Percentiles rank a stretch among this genome's conserved stretches.
Conservation (phyloP, 176 grass and related monocot genomes). For the Rhynchospora tenuis region DNA sequence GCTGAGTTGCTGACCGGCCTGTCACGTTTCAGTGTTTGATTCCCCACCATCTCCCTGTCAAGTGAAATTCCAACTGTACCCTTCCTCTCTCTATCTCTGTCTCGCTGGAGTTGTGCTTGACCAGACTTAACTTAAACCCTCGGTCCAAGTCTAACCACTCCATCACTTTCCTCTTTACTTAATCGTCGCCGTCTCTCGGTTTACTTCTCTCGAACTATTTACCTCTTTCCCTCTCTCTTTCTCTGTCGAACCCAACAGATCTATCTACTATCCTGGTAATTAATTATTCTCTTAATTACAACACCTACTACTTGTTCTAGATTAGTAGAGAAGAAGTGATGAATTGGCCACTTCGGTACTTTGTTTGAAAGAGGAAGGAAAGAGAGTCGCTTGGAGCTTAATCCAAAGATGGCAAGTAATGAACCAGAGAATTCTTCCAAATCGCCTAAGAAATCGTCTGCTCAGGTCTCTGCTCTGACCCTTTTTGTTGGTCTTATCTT, state of each 20-base stretch:
- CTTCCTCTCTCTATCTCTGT: background rate
- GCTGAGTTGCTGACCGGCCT: background rate
- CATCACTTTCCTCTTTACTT: constrained; percentile 24
- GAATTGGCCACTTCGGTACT: background rate
- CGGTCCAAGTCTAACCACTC: constrained; percentile 11
- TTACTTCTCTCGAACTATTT: background rate
- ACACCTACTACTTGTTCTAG: background rate
- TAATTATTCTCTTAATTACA: background rate
- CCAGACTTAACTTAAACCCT: constrained; percentile 27
- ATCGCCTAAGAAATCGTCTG: constrained; percentile 45
- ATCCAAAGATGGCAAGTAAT: constrained; percentile 53
- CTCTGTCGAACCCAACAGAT: background rate
- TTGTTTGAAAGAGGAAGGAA: background rate
- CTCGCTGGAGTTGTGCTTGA: background rate
- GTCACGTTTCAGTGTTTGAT: background rate
- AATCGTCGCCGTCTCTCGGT: constrained; percentile 11
- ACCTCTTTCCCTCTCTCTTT: background rate
- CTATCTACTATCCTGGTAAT: background rate
- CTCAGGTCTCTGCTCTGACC: constrained; percentile 50
- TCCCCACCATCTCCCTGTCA: background rate
- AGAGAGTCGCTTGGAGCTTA: background rate
- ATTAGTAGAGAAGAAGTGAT: background rate
- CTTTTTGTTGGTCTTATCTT: background rate
- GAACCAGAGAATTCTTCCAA: constrained; percentile 58
- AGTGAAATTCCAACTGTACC: background rate